These are phyloP conservation scores for Fusarium penzigii DNA, from an alignment of 2,329 filamentous ascomycete species.

Conservation along the genomic window DNA sequence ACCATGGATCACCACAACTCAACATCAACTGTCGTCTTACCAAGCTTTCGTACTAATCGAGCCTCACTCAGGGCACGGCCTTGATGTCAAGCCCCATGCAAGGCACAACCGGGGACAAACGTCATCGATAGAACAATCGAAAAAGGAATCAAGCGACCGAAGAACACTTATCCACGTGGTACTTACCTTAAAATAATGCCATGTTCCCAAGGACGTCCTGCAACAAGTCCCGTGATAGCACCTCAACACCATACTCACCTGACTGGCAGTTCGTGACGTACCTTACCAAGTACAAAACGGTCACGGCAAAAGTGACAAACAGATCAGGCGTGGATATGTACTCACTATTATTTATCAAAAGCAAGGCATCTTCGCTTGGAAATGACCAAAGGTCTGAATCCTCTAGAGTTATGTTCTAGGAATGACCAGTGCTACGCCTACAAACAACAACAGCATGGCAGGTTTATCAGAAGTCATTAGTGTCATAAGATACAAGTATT, in stretches of 20 bases:
- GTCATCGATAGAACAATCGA: background rate
- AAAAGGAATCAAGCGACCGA: background rate
- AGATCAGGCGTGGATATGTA: constrained; percentile 28
- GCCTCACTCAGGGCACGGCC: background rate
- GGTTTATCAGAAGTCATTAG: constrained; percentile 29
- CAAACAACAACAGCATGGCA: constrained; percentile 3
- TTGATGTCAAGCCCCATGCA: background rate
- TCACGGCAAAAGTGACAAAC: constrained; percentile 21
- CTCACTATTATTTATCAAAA: constrained; percentile 25
- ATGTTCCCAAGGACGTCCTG: constrained; percentile 1
- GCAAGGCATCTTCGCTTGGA: constrained; percentile 19
- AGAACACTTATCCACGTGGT: constrained; percentile 19
- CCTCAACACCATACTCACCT: constrained; percentile 28
- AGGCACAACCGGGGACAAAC: background rate
- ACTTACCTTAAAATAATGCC: constrained; percentile 1
- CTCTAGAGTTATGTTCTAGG: background rate
- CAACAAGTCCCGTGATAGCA: constrained; percentile 25
- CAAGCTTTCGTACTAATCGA: background rate
- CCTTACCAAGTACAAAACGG: constrained; percentile 12
- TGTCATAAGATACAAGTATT: constrained; percentile 41
- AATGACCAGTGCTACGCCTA: background rate
- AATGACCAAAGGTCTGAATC: constrained; percentile 23
- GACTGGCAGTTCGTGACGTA: constrained; percentile 30
- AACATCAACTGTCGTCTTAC: background rate
- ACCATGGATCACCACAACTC: background rate